Evolutionary conservation across 2,329 filamentous ascomycete genomes (phyloP), one percentile per base, ranked within the genome.

Genomic region (Apiospora hydei): DNA sequence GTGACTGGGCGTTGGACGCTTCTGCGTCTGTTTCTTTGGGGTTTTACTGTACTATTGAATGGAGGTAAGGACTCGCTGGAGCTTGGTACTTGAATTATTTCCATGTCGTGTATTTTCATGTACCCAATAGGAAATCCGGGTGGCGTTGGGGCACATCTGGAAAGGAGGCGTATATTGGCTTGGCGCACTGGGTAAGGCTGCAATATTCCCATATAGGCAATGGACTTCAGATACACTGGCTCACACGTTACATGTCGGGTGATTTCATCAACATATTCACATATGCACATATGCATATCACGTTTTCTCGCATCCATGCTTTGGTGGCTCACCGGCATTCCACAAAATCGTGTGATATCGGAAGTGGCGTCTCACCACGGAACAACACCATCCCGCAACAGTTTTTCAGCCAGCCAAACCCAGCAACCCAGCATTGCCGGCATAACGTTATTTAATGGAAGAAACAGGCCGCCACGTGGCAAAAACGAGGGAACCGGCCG

Each of bases 151-250:
- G 18, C 34, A 64, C 57, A 41, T n/a, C 3, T 21, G 34, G 10
- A 64, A 24, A n/a, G 57, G 53, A 18, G 30, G 34, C 34, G 57
- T 64, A 38, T 64, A 64, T 64, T 64, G 57, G 57, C 57, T 64
- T 41, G 57, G 57, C 57, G 34, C 38, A 64, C 53, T n/a, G 57
- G 30, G 34, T 34, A 38, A 41, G 8, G 30, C 4, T 64, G 34
- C 57, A 64, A 41, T 41, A 41, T 41, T 2, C 4, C 38, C 18
- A n/a, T 41, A 34, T n/a, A 64, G 11, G 14, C 34, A 26, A 26
- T 53, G 13, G 16, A 38, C 16, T 38, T 61, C 7, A 4, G 18
- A 38, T 61, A 61, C 14, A 24, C 34, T 24, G 18, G 13, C 10
- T 41, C 34, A 24, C 10, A 14, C 2, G 21, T 41, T 18, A 14